Conservation (phyloP, 495 filamentous ascomycete genomes). For the Talaromyces thailandensis region DNA sequence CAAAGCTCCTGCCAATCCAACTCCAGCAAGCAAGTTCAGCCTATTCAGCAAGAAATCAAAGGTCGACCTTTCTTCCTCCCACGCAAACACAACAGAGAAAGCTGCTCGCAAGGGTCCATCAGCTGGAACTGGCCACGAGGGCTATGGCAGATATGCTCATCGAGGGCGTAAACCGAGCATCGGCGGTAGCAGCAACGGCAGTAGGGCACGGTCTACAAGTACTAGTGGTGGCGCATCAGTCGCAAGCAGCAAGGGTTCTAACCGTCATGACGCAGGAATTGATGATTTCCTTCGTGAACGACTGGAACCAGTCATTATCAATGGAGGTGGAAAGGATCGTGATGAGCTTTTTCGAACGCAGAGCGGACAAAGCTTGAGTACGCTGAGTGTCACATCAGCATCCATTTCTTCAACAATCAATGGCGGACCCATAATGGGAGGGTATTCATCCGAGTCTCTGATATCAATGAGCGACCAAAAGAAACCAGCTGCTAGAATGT, state of each 20-base stretch:
- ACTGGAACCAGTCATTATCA: constrained; percentile 80
- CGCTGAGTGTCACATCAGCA: constrained; percentile 42
- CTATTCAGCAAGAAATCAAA: constrained; percentile 70
- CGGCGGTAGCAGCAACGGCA: constrained; percentile 35
- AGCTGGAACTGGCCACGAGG: constrained; percentile 93
- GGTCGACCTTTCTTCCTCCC: constrained; percentile 34
- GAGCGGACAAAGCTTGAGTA: constrained; percentile 52
- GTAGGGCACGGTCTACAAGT: constrained; percentile 46
- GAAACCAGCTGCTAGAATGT: not conserved
- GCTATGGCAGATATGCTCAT: constrained; percentile 70
- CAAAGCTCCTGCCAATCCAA: constrained; percentile 18
- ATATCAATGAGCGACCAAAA: constrained; percentile 15
- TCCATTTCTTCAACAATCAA: constrained; percentile 15
- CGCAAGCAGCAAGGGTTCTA: constrained; percentile 44
- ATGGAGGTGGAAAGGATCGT: constrained; percentile 52
- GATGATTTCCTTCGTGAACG: constrained; percentile 68
- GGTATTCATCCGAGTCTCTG: constrained; percentile 27
- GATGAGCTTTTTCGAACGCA: constrained; percentile 49
- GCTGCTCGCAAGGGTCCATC: constrained; percentile 69
- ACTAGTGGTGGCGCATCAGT: constrained; percentile 39
- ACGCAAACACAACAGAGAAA: constrained; percentile 37
- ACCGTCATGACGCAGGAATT: constrained; percentile 42
- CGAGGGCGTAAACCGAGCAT: constrained; percentile 39
- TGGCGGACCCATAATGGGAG: constrained; percentile 13
- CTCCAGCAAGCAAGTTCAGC: constrained; percentile 52